Conservation (phyloP, 2,329 filamentous ascomycete species). For the Grosmannia clavigera region DNA sequence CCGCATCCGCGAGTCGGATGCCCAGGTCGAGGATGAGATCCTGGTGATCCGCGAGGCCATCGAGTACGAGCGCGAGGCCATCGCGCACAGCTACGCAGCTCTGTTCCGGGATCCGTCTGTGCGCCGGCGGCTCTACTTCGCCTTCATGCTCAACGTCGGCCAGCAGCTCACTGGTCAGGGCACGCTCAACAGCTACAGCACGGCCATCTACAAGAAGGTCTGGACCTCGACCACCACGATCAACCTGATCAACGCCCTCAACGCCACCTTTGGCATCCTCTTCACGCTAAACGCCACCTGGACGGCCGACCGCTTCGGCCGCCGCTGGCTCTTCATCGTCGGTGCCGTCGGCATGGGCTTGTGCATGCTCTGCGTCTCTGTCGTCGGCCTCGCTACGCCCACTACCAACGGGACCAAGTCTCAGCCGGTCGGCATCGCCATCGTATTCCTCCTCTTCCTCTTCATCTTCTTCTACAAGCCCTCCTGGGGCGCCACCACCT, state of each 20-base stretch:
- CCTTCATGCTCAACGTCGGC: constrained; percentile 55
- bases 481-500: constrained; percentile 52
- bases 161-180: constrained; percentile 64
- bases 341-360: constrained; percentile 56
- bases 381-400: constrained; percentile 34
- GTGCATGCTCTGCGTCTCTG: constrained; percentile 56
- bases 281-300: constrained; percentile 64
- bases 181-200: constrained; percentile 60
- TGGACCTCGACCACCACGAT: constrained; percentile 47
- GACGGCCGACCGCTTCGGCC: constrained; percentile 60
- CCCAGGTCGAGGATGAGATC: constrained; percentile 56
- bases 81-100: constrained; percentile 48
- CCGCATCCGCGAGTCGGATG: constrained; percentile 50
- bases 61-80: constrained; percentile 59
- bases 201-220: constrained; percentile 62
- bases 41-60: constrained; percentile 53
- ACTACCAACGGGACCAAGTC: constrained; percentile 36
- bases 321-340: constrained; percentile 56
- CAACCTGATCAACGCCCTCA: constrained; percentile 62
- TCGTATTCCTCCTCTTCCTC: constrained; percentile 51
- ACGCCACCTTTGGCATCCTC: constrained; percentile 59
- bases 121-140: constrained; percentile 52
- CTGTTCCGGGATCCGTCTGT: constrained; percentile 59
- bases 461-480: constrained; percentile 55
- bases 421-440: constrained; percentile 46